These are phyloP conservation scores for Globomyces sp. DNA, from an alignment of 371 early-diverging fungal genomes.

Conservation along the genomic window DNA sequence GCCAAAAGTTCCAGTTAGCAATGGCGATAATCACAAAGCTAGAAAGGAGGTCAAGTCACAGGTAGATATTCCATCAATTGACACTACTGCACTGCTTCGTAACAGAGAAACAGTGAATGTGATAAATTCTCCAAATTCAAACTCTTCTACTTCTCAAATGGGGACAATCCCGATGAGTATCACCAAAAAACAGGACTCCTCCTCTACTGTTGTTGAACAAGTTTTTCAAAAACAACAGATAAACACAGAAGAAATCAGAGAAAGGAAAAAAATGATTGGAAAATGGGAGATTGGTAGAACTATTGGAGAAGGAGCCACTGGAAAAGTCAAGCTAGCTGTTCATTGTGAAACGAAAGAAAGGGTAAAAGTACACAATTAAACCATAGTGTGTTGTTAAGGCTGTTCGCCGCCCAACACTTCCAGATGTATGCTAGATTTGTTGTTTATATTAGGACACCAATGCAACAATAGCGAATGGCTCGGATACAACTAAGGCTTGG, in stretches of 20 bases:
- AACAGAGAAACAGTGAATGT: too few relatives aligned
- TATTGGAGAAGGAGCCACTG: conserved; percentile 93
- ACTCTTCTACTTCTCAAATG: too few relatives aligned
- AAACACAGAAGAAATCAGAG: background rate
- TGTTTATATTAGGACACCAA: background rate
- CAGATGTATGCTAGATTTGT: background rate
- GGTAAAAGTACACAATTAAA: conserved; percentile 18
- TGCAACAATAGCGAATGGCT: conserved; percentile 14
- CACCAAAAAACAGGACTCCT: conserved; percentile 7
- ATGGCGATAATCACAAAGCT: background rate
- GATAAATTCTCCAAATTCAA: too few relatives aligned
- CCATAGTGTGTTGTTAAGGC: conserved; percentile 42
- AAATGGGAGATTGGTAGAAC: conserved; percentile 37
- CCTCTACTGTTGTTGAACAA: conserved; percentile 3
- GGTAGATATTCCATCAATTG: background rate
- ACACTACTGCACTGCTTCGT: too few relatives aligned
- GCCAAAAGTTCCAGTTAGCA: background rate
- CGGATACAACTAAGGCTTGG: conserved; percentile 16
- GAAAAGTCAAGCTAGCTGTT: conserved; percentile 91
- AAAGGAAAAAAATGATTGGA: conserved; percentile 23
- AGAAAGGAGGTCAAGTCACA: background rate
- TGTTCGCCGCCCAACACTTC: conserved; percentile 24
- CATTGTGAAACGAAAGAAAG: conserved; percentile 56
- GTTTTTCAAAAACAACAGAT: background rate
- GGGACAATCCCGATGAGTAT: background rate